phyloP scores from a whole-genome alignment of 2,329 filamentous ascomycete species.

The Triangularia verruculosa region DNA sequence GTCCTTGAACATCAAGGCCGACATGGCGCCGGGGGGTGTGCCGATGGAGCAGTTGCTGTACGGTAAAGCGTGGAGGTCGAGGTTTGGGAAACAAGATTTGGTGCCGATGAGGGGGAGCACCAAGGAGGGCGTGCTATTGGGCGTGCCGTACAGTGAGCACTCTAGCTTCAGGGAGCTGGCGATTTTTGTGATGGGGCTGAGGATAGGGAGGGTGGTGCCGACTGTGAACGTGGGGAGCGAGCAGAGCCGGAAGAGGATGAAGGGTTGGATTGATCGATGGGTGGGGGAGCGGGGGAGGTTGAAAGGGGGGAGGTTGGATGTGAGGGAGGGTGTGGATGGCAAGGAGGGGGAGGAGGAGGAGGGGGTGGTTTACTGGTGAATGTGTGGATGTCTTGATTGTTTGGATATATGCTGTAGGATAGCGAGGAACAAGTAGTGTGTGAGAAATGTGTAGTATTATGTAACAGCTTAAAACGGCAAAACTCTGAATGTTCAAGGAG shows the following conservation, averaged over 20 bases:
- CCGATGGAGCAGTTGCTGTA: conserved; percentile 52
- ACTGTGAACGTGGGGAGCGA: conserved; percentile 80
- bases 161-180: conserved; percentile 92
- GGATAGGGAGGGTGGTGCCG: conserved; percentile 86
- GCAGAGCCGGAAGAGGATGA: conserved; percentile 56
- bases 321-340: conserved; percentile 41
- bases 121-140: conserved; percentile 79
- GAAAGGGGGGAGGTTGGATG: conserved; percentile 46
- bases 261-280: conserved; percentile 63
- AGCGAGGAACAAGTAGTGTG: too few species aligned
- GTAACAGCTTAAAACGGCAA: not conserved
- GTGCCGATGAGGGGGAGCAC: conserved; percentile 81
- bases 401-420: not conserved
- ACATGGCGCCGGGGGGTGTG: conserved; percentile 47
- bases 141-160: conserved; percentile 94
- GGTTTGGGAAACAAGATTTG: conserved; percentile 70
- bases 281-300: conserved; percentile 48
- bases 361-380: conserved; percentile 41
- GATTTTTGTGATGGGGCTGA: conserved; percentile 83
- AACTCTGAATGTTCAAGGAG: not conserved
- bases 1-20: conserved; percentile 32
- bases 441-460: not conserved
- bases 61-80: conserved; percentile 68
- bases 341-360: conserved; percentile 41
- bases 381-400: not conserved